A percentile compares a stretch with the other conserved stretches of the same genome.
Evolutionary conservation across 1,284 basidiomycete species (phyloP).

Genomic region (Earliella scabrosa): DNA sequence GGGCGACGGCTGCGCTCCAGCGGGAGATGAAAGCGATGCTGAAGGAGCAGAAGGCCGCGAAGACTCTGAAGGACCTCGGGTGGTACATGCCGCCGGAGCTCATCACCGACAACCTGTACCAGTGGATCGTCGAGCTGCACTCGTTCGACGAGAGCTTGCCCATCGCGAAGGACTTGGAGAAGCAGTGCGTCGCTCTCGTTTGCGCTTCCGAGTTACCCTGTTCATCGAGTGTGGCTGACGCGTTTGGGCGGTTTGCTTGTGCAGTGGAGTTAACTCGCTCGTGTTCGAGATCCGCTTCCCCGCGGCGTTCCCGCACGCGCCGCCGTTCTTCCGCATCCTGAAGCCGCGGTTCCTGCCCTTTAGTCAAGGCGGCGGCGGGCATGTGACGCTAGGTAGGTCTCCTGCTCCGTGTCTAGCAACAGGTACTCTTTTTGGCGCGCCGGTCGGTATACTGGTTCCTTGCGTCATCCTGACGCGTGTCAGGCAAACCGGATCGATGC

Average conservation of each 20-base stretch:
- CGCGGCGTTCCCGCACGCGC: constrained; percentile 56
- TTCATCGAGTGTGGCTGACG: neutral
- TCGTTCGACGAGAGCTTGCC: constrained; percentile 61
- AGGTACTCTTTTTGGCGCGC: no score
- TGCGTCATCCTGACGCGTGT: no score
- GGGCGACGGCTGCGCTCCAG: constrained; percentile 57
- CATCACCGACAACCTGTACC: constrained; percentile 66
- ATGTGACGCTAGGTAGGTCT: constrained; percentile 63
- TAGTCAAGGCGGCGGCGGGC: constrained; percentile 62
- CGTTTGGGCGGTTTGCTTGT: neutral
- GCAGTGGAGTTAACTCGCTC: constrained; percentile 57
- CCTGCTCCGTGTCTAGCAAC: no score
- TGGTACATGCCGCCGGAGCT: constrained; percentile 66
- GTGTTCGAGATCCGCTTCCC: constrained; percentile 70
- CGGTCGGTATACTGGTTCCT: no score
- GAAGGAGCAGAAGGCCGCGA: constrained; percentile 55
- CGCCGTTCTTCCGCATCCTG: constrained; percentile 67
- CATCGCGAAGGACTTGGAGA: constrained; percentile 56
- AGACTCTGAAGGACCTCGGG: constrained; percentile 54
- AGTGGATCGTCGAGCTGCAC: constrained; percentile 71
- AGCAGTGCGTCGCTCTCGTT: constrained; percentile 41
- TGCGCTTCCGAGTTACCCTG: no score
- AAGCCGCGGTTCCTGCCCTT: constrained; percentile 66
- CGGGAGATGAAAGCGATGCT: constrained; percentile 58
- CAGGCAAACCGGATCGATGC: no score